A percentile compares a stretch with the other conserved stretches of the same genome.
Evolutionary conservation across 371 early-diverging fungal species (phyloP).

Genomic region (Rhizomucor pusillus): DNA sequence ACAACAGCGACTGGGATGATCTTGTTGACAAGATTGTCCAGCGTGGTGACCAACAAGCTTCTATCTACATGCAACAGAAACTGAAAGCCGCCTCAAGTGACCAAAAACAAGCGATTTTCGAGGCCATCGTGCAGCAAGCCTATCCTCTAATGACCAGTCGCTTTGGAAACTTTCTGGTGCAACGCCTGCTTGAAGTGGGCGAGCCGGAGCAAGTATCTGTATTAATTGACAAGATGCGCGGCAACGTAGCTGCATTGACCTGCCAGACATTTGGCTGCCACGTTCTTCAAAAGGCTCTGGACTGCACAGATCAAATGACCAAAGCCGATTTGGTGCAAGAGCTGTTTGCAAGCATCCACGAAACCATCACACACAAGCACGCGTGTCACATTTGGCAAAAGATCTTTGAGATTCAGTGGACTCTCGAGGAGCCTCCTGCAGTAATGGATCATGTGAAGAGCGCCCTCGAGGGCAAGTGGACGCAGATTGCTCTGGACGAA

Average conservation of each 20-base stretch:
- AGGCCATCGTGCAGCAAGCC: conserved; percentile 56
- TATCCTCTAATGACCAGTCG: conserved; percentile 69
- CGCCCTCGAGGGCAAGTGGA: conserved; percentile 62
- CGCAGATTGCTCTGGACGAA: conserved; percentile 71
- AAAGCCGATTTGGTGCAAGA: conserved; percentile 59
- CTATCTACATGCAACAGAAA: conserved; percentile 70
- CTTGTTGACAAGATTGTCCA: conserved; percentile 67
- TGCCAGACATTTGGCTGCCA: conserved; percentile 81
- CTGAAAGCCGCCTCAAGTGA: conserved; percentile 58
- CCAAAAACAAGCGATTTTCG: conserved; percentile 57
- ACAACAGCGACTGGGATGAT: conserved; percentile 31
- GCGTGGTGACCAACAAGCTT: conserved; percentile 78
- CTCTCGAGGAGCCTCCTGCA: conserved; percentile 31
- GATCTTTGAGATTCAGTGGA: conserved; percentile 71
- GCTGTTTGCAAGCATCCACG: conserved; percentile 58
- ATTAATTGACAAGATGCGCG: conserved; percentile 59
- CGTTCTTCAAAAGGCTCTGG: conserved; percentile 77
- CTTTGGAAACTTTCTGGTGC: conserved; percentile 80
- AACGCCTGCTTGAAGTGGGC: conserved; percentile 68
- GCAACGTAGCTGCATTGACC: conserved; percentile 59
- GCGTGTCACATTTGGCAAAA: conserved; percentile 85
- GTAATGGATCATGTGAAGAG: conserved; percentile 62
- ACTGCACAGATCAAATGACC: conserved; percentile 59
- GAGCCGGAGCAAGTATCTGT: conserved; percentile 56
- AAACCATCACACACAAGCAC: conserved; percentile 74